Conservation (phyloP, 352 stramenopile species). For the Globisporangium recalcitrans region DNA sequence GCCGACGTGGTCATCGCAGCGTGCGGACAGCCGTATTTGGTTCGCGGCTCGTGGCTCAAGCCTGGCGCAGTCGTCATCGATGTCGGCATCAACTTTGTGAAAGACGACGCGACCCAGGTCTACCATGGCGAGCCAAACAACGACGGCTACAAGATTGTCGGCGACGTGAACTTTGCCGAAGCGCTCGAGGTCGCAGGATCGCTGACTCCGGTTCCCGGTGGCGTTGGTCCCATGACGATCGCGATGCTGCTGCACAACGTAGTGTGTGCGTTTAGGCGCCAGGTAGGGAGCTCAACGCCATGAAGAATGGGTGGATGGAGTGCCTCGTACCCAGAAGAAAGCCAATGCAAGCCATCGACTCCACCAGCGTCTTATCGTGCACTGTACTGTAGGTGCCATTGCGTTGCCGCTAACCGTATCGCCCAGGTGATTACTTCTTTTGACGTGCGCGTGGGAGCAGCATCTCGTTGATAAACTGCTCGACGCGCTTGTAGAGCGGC, state of each 20-base stretch:
- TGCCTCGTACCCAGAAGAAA: neutral
- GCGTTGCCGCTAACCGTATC: neutral
- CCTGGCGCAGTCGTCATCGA: conserved; percentile 96
- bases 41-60: conserved; percentile 96
- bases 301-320: conserved; percentile 3
- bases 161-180: conserved; percentile 93
- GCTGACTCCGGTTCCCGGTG: conserved; percentile 97
- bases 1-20: conserved; percentile 98
- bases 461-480: conserved; percentile 75
- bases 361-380: neutral
- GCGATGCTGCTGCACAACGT: conserved; percentile 92
- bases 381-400: conserved; percentile 3
- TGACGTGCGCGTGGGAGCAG: conserved; percentile 67
- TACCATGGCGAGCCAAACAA: conserved; percentile 52
- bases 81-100: conserved; percentile 98
- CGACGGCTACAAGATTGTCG: conserved; percentile 95
- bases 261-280: conserved; percentile 65
- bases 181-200: conserved; percentile 77
- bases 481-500: conserved; percentile 64
- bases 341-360: neutral
- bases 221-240: conserved; percentile 99
- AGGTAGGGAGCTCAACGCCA: conserved; percentile 33
- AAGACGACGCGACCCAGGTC: conserved; percentile 36
- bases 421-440: conserved; percentile 36
- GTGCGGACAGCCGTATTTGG: conserved; percentile 92